Conservation (phyloP, 108 stramenopile species). For the Skeletonema tropicum region DNA sequence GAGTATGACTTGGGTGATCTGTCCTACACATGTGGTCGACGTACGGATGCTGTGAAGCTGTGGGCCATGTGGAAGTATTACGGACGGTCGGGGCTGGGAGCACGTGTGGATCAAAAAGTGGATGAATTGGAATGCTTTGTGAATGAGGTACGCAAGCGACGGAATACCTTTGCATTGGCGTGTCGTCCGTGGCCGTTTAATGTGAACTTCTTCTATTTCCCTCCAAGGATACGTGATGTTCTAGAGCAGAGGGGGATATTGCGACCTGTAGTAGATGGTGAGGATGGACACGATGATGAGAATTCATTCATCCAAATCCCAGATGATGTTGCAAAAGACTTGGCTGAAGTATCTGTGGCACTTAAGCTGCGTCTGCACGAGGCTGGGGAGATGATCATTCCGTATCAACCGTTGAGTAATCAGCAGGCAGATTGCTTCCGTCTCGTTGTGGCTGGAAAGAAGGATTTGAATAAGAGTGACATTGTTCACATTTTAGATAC, state of each 20-base stretch:
- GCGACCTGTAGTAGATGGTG: not conserved
- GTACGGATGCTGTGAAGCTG: slow-evolving; percentile 58
- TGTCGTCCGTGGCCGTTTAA: slow-evolving; percentile 63
- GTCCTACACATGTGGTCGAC: slow-evolving; percentile 59
- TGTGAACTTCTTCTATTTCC: slow-evolving; percentile 70
- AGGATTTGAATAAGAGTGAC: slow-evolving; percentile 43
- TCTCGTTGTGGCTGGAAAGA: slow-evolving; percentile 57
- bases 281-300: not conserved
- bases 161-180: slow-evolving; percentile 52
- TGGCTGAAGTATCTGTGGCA: slow-evolving; percentile 47
- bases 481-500: slow-evolving; percentile 48
- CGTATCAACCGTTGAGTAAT: slow-evolving; percentile 57
- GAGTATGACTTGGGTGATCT: slow-evolving; percentile 63
- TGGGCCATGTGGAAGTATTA: slow-evolving; percentile 60
- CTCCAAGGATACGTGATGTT: slow-evolving; percentile 43
- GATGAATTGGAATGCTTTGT: slow-evolving; percentile 38
- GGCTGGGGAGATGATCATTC: slow-evolving; percentile 59
- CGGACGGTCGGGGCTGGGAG: slow-evolving; percentile 42
- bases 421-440: slow-evolving; percentile 66
- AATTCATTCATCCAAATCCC: slow-evolving; percentile 40
- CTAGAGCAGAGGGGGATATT: slow-evolving; percentile 22
- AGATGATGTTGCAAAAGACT: slow-evolving; percentile 48
- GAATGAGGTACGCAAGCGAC: slow-evolving; percentile 18
- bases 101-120: slow-evolving; percentile 44
- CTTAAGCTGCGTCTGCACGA: slow-evolving; percentile 56